Evolutionary conservation across 768 basidiomycete genomes (phyloP), one percentile per base, ranked within the genome.

Genomic region (Mycena maculata): DNA sequence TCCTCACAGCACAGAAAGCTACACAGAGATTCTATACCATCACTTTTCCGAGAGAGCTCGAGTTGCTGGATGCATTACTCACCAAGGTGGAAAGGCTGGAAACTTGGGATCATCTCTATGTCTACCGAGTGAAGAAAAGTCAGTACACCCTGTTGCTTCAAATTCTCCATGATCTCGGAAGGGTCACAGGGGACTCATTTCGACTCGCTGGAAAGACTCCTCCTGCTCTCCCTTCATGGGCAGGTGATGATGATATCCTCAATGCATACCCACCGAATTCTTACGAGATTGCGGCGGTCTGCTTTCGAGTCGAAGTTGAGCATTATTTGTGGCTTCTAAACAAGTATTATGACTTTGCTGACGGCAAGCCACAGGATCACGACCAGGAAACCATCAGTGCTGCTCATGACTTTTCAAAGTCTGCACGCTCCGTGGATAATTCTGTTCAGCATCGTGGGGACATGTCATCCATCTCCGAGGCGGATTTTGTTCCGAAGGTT

Each of bases 251-350:
- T 20, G 58, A 60, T 75, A 48, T 60, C 13, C 9, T 25, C 18
- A 23, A 60, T 1, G 36, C 10, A 4, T 60, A 49, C 18, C 0
- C 11, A 1, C 45, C 11, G 8, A 48, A 38, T 16, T 28, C 13
- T 2, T 60, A 38, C 28, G 58, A 60, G 45, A 60, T 60, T 15
- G 12, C 28, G 12, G 33, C 25, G 3, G 58, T 60, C 4, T 60
- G 58, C 22, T 60, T 60, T 22, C 30, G 58, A 3, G 47, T 49
- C 4, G 58, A 60, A 41, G 58, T 60, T 39, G 58, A 60, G 16
- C 48, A 60, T 38, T 38, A 31, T 36, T 36, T 60, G 47, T 31
- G 36, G 15, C 22, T 58, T 9, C 28, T 58, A 9, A 25, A 58
- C 18, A 45, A n/a, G 30, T 58, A 58, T 23, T 58, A 58, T n/a